Percentiles rank a stretch among this genome's conserved stretches.
phyloP scores from a whole-genome alignment of 2,329 filamentous ascomycete genomes.

The Apiospora saccharicola region DNA sequence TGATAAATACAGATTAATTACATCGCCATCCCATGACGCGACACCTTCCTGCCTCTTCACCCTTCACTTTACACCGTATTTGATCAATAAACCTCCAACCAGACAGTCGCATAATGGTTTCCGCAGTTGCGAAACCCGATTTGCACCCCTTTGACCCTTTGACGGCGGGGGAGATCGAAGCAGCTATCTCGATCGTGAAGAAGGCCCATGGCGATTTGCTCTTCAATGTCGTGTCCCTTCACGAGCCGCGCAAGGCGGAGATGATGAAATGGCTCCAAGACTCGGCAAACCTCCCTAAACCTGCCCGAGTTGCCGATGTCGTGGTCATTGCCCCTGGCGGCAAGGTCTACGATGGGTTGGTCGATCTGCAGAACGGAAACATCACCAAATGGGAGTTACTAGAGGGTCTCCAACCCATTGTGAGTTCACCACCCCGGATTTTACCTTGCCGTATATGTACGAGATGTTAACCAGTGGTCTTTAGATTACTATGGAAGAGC shows the following conservation, averaged over 20 bases:
- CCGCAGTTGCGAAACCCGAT: conserved; percentile 14
- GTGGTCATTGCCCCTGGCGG: conserved; percentile 82
- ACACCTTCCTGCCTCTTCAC: background rate
- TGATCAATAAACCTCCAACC: background rate
- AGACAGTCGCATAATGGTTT: background rate
- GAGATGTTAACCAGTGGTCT: too few relatives aligned
- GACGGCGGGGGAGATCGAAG: conserved; percentile 74
- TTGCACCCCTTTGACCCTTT: conserved; percentile 82
- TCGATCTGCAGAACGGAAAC: conserved; percentile 72
- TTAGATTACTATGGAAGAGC: conserved; percentile 89
- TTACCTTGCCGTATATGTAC: background rate
- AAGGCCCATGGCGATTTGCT: conserved; percentile 74
- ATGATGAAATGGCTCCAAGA: conserved; percentile 82
- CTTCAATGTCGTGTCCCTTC: conserved; percentile 87
- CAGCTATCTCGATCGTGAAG: conserved; percentile 72
- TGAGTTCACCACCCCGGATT: conserved; percentile 45
- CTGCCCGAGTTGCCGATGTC: conserved; percentile 78
- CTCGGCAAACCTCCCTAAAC: conserved; percentile 66
- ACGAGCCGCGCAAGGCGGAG: conserved; percentile 84
- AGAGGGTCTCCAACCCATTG: conserved; percentile 81
- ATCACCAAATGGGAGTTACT: conserved; percentile 79
- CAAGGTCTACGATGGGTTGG: conserved; percentile 82
- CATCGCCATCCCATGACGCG: background rate
- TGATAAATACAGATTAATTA: background rate
- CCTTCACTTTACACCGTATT: background rate